Evolutionary conservation across 2,329 filamentous ascomycete genomes (phyloP).

Genomic region (Ceratocystis diversiconidia): DNA sequence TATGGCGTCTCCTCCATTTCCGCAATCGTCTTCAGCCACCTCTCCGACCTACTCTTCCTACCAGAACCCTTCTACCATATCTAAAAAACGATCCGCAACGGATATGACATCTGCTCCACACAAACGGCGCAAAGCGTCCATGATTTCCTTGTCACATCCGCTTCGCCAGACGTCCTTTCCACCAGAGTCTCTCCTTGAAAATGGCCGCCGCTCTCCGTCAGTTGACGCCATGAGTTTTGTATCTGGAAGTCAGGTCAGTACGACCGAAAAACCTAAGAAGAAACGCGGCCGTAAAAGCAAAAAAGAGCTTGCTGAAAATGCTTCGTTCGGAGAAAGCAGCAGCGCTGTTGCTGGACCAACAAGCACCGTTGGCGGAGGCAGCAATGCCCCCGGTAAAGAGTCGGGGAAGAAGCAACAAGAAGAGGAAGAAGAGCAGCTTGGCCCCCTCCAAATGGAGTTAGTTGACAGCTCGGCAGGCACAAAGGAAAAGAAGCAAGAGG

Average conservation of each 20-base stretch:
- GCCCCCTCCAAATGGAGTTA: constrained; percentile 33
- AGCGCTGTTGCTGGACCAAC: constrained; percentile 27
- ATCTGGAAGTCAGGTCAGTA: constrained; percentile 45
- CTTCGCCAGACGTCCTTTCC: constrained; percentile 73
- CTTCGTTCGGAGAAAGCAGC: constrained; percentile 29
- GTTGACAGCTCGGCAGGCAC: constrained; percentile 45
- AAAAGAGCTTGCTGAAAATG: constrained; percentile 35
- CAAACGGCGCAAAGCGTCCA: constrained; percentile 61
- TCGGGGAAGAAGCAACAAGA: constrained; percentile 36
- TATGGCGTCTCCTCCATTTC: constrained; percentile 45
- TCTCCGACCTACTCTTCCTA: constrained; percentile 42
- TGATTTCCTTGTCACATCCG: constrained; percentile 48
- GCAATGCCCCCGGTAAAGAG: constrained; percentile 31
- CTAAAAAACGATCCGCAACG: constrained; percentile 47
- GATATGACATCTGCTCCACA: constrained; percentile 35
- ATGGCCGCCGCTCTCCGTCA: constrained; percentile 44
- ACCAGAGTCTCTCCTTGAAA: constrained; percentile 32
- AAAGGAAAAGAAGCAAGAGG: constrained; percentile 53
- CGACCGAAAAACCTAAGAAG: constrained; percentile 35
- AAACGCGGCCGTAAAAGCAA: constrained; percentile 50
- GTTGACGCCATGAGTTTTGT: constrained; percentile 46
- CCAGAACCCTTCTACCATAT: constrained; percentile 33
- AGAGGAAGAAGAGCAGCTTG: constrained; percentile 39
- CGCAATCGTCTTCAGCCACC: constrained; percentile 36
- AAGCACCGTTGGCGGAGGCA: constrained; percentile 32